Base-by-base conservation (phyloP, 177 flowering plant genomes). In the Vitis hybrid region DNA sequence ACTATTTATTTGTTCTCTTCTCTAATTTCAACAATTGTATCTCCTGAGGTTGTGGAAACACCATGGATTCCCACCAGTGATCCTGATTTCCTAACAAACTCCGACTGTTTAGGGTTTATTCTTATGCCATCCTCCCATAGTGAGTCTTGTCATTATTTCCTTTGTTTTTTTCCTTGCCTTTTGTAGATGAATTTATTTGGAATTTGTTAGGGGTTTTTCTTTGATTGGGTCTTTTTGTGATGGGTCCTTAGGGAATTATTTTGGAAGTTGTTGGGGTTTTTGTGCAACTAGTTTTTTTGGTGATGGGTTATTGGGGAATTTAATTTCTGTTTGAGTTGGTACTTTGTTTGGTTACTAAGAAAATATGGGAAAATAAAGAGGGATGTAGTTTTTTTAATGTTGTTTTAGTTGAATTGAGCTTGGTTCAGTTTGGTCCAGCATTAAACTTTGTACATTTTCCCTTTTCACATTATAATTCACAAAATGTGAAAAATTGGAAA, bases 31-130 rank as follows among this genome's bases (percentile, higher is more conserved):
- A 21, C 30, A 62, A 59, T 70, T 60, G 61, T 60, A 60, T 55
- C 71, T 66, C 67, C 62, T 67, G 24, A 73, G 70, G 70, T 71
- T 71, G 69, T 69, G 65, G 64, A 71, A 64, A 61, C 12, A 12
- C n/a, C 35, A 65, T 50, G 32, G 59, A 65, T 58, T 49, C 1
- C 40, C 19, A 12, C 56, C 62, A n/a, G 40, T 52, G 67, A 63
- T 55, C 48, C 54, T 18, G 17, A 13, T 19, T 14, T 60, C 24
- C 15, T 30, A 2, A 0, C 21, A 66, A 58, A 40, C 3, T 17
- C 2, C 30, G 27, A 9, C 57, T 32, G 49, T 57, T 27, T 49
- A 17, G 67, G 67, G 51, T 57, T 52, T 46, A 1, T 5, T 70
- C 46, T 62, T 17, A 14, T 56, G 52, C 66, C 40, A 51, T 8